Evolutionary conservation across 2,329 filamentous ascomycete genomes (phyloP), one percentile per base, ranked within the genome.

Genomic region (Xylaria hypoxylon): DNA sequence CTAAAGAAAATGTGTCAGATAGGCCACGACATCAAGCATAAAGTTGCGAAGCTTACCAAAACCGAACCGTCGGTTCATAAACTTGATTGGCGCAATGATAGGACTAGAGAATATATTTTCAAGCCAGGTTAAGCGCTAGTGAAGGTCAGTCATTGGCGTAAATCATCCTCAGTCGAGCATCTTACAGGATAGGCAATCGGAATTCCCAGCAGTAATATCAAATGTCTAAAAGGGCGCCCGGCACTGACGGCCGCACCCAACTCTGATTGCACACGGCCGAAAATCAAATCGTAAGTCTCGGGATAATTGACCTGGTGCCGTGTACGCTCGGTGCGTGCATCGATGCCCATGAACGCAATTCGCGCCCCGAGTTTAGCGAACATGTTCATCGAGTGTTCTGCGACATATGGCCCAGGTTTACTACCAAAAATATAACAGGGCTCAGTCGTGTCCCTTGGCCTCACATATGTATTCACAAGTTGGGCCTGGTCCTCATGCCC

Each of bases 241-340:
- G 81, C 86, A 68, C 75, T 86, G 76, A 81, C 91, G 79, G 78
- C 94, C 81, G 79, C 91, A 80, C 64, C 83, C 78, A 99, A 88
- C 76, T 98, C 93, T 45, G 85, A 81, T 69, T 90, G 86, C 35
- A 95, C 85, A 45, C 94, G 88, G 64, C 89, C 84, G 77, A 97
- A 97, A 24, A 98, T 88, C 50, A 91, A 80, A 61, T 96, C 89
- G 75, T 97, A 97, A 0, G 94, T 97, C 75, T 94, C 92, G 53
- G 94, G 91, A 74, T 97, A 97, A 81, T 97, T 97, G 80, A 98
- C 89, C 80, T 97, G 94, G 75, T 96, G 93, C 42, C 95, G 89
- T 8, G 95, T 97, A 26, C 94, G 92, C 86, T 99, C 96, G 1
- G 94, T 98, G 65, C 96, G 89, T 69, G 95, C 97, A 77, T 99